Base-by-base conservation (phyloP, 139 green algal species). In the Chlorella sp. region DNA sequence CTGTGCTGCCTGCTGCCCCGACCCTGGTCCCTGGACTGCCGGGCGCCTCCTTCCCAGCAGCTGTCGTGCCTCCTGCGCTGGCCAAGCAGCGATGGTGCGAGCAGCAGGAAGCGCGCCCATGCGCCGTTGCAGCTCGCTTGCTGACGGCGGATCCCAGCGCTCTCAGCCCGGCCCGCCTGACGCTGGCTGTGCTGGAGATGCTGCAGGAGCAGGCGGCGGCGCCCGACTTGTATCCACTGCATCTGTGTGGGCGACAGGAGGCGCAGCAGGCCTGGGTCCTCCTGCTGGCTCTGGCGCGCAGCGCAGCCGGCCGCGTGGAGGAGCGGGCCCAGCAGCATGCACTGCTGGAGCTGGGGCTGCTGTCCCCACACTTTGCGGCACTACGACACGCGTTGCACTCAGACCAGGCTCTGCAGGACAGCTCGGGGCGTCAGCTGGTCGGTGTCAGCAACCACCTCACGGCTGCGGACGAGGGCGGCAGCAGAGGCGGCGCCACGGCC, bases 271-370 rank as follows among this genome's bases (percentile, higher is more conserved):
- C 21, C 4, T 77, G 56, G 56, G 5, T 19, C 5, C n/a, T 31
- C 56, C 58, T 77, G 58, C 59, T 77, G 8, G 56, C 50, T 21
- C 71, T 68, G 31, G 42, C 58, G 2, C 35, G 46, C 1, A 33
- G 46, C 0, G 71, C 71, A 2, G 43, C 71, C 2, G 42, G 21
- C 9, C 27, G 7, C 3, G 71, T 33, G 9, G 35, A 11, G 1
- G 71, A 77, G 17, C 71, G 36, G 2, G 7, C 8, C 42, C 56
- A 77, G 42, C 56, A 68, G 58, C 71, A 58, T 23, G 31, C n/a
- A 8, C 42, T 77, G 56, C 71, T 77, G 53, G 21, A 51, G 41
- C 42, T 69, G 31, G 35, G 45, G 73, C 63, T 79, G 48, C 73
- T n/a, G n/a, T n/a, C n/a, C n/a, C n/a, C n/a, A n/a, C n/a, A n/a